phyloP scores from a whole-genome alignment of 768 basidiomycete species.

The Pluteus cervinus region DNA sequence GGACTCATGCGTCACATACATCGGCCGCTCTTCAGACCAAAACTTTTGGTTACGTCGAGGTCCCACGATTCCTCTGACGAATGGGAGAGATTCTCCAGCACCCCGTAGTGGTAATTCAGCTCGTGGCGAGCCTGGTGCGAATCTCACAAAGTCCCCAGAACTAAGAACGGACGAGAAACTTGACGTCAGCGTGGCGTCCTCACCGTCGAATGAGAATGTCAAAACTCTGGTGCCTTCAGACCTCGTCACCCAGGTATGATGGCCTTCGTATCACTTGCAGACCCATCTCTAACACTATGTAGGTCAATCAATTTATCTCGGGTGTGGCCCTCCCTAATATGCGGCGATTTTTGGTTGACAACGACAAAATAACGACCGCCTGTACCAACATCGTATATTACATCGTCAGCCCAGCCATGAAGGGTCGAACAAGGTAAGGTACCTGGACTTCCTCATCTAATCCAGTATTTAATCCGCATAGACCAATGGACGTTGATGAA shows the following conservation, averaged over 20 bases:
- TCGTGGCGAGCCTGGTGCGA: too few relatives aligned
- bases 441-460: background rate
- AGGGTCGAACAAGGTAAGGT: conserved; percentile 64
- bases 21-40: conserved; percentile 68
- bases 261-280: conserved; percentile 20
- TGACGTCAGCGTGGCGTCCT: too few relatives aligned
- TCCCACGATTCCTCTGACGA: conserved; percentile 55
- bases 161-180: too few relatives aligned
- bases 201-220: too few relatives aligned
- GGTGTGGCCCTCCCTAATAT: conserved; percentile 64
- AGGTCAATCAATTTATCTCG: conserved; percentile 75
- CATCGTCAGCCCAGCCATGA: conserved; percentile 75
- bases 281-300: conserved; percentile 8
- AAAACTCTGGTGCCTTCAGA: conserved; percentile 12
- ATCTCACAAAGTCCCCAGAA: too few relatives aligned
- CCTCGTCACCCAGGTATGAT: conserved; percentile 24
- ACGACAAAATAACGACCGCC: conserved; percentile 72
- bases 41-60: conserved; percentile 74
- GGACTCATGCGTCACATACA: conserved; percentile 70
- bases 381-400: conserved; percentile 85
- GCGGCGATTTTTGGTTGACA: conserved; percentile 75
- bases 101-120: conserved; percentile 51
- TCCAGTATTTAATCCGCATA: conserved; percentile 17
- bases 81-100: conserved; percentile 69
- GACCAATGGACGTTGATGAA: conserved; percentile 75